Evolutionary conservation across 257 asterid genomes (phyloP), one percentile per base, ranked within the genome.

Genomic region (Forsythia viridissima): DNA sequence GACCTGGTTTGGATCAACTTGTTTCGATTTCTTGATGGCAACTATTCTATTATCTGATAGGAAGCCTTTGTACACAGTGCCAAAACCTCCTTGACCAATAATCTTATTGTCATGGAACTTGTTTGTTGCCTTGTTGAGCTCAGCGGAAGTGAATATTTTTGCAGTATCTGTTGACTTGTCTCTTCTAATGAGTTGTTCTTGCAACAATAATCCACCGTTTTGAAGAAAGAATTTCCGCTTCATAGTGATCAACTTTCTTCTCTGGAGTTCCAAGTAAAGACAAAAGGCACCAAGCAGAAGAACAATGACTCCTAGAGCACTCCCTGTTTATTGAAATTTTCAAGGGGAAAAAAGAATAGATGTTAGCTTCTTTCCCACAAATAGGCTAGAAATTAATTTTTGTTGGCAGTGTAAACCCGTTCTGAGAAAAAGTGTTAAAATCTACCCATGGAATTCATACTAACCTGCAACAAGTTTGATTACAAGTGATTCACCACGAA

Each of bases 101-200:
- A 82, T 63, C 77, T 42, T 75, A 3, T 4, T 51, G 5, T 0
- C 40, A 13, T 61, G 75, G 76, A 82, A 79, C 76, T 39, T 15
- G 3, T 82, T 65, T 0, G 86, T 79, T 0, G 83, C 83, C 44
- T 71, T 82, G 20, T 75, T n/a, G 3, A 82, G 86, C 77, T 82
- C 83, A 0, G 48, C 5, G 3, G 44, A 71, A 13, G 24, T 70
- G 55, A 74, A 82, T 8, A 82, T 82, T 9, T 20, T 63, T 10
- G 71, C 48, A 13, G n/a, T 71, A 8, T 78, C 67, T 0, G 44
- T 15, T 7, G 85, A 75, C 55, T 40, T 51, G 4, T 38, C 81
- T 38, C 41, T 18, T 36, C 21, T 44, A 0, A 4, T 20, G 55
- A 81, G 76, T 16, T 84, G 65, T 71, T 81, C 81, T 77, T 78